A percentile compares a stretch with the other conserved stretches of the same genome.
These are phyloP conservation scores for Persicaria tinctoria DNA, from an alignment of 148 eudicot species.

Conservation along the genomic window DNA sequence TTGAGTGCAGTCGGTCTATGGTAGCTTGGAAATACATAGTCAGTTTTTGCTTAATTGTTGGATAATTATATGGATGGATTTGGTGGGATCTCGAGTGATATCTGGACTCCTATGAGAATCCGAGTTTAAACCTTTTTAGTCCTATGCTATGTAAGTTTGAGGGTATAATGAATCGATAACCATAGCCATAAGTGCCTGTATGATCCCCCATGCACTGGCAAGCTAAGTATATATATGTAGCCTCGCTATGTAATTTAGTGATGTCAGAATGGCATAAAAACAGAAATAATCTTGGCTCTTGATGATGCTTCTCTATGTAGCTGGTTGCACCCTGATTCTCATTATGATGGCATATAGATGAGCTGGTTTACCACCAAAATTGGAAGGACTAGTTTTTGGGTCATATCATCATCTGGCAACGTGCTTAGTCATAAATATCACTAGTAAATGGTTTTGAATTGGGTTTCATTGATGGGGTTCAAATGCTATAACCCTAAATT, in stretches of 20 bases:
- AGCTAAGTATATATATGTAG: background rate
- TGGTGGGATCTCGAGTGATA: background rate
- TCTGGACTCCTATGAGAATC: background rate
- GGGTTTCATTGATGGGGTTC: background rate
- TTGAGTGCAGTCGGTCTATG: background rate
- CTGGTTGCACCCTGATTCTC: background rate
- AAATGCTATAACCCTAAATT: background rate
- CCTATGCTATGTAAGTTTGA: slow-evolving; percentile 1
- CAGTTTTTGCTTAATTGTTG: background rate
- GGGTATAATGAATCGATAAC: background rate
- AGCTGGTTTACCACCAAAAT: background rate
- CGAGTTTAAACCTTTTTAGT: background rate
- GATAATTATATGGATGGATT: background rate
- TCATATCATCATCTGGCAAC: background rate
- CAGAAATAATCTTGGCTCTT: background rate
- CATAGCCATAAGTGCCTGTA: background rate
- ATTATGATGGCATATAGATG: background rate
- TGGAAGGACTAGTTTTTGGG: background rate
- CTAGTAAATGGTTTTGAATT: background rate
- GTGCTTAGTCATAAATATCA: background rate
- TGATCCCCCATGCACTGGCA: background rate
- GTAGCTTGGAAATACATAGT: background rate
- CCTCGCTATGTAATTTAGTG: background rate
- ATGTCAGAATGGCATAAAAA: background rate
- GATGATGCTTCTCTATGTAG: slow-evolving; percentile 1